phyloP scores from a whole-genome alignment of 2,329 filamentous ascomycete species.

The Fusarium liriodendri region DNA sequence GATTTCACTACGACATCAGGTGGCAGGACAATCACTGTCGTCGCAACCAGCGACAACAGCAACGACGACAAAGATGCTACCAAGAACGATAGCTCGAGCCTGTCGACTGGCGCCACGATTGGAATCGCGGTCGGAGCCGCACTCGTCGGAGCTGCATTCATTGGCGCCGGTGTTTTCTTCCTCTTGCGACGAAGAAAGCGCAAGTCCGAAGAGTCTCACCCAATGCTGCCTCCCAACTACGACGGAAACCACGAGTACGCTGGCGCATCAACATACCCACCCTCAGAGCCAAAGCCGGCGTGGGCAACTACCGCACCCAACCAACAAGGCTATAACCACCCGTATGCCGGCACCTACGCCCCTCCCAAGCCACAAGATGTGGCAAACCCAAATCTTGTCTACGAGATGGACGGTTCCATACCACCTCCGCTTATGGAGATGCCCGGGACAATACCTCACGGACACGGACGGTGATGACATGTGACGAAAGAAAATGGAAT shows the following conservation, averaged over 20 bases:
- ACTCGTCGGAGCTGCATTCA: constrained; percentile 42
- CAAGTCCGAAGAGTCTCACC: constrained; percentile 43
- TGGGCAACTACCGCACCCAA: constrained; percentile 10
- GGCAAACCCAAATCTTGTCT: constrained; percentile 11
- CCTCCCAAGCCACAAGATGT: constrained; percentile 15
- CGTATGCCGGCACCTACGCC: constrained; percentile 11
- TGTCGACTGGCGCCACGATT: constrained; percentile 52
- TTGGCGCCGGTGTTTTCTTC: constrained; percentile 40
- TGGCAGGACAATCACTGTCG: constrained; percentile 19
- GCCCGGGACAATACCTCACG: constrained; percentile 14
- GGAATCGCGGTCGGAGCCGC: constrained; percentile 55
- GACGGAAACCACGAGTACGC: constrained; percentile 25
- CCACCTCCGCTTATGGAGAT: constrained; percentile 24
- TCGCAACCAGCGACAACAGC: constrained; percentile 11
- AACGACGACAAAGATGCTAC: background rate
- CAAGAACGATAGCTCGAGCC: constrained; percentile 23
- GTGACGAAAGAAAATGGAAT: background rate
- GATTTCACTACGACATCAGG: constrained; percentile 22
- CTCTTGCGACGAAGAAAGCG: constrained; percentile 45
- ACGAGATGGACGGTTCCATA: constrained; percentile 41
- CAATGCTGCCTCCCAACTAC: constrained; percentile 45
- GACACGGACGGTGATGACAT: background rate
- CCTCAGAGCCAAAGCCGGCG: constrained; percentile 36
- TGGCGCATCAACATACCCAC: constrained; percentile 30
- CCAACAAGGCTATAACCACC: background rate